A percentile compares a stretch with the other conserved stretches of the same genome.
Evolutionary conservation across 257 asterid species (phyloP).

Genomic region (Salvia rosmarinus): DNA sequence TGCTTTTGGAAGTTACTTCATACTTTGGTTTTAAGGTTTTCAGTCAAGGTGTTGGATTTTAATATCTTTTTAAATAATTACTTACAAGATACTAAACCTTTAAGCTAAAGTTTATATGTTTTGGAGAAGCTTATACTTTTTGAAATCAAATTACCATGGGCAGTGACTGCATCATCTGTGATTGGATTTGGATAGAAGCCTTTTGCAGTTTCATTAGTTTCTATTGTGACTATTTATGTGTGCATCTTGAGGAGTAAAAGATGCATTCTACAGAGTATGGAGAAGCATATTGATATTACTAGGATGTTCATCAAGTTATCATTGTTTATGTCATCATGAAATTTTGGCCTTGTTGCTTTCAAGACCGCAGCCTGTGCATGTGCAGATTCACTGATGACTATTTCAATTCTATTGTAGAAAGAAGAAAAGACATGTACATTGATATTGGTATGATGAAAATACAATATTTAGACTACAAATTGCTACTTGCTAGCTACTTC

Average conservation of each 20-base stretch:
- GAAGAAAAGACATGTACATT: background rate
- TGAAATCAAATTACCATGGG: background rate
- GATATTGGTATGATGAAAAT: background rate
- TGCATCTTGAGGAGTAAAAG: background rate
- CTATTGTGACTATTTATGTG: background rate
- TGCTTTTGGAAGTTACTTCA: background rate
- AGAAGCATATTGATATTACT: background rate
- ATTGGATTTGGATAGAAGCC: background rate
- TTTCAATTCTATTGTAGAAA: background rate
- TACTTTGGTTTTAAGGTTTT: background rate
- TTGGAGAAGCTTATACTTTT: background rate
- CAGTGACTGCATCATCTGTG: background rate
- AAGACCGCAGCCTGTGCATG: background rate
- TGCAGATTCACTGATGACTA: background rate
- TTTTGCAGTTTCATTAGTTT: slow-evolving; percentile 13
- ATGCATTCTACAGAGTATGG: background rate
- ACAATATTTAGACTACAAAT: background rate
- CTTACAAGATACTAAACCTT: slow-evolving; percentile 12
- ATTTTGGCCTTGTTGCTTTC: background rate
- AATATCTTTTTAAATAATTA: background rate
- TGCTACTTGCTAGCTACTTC: too few relatives aligned
- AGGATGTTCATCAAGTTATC: slow-evolving; percentile 3
- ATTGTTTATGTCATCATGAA: slow-evolving; percentile 15
- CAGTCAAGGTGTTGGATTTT: slow-evolving; percentile 7
- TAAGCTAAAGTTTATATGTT: background rate